phyloP scores from a whole-genome alignment of 2,329 filamentous ascomycete genomes.

The Lasiodiplodia theobromae region DNA sequence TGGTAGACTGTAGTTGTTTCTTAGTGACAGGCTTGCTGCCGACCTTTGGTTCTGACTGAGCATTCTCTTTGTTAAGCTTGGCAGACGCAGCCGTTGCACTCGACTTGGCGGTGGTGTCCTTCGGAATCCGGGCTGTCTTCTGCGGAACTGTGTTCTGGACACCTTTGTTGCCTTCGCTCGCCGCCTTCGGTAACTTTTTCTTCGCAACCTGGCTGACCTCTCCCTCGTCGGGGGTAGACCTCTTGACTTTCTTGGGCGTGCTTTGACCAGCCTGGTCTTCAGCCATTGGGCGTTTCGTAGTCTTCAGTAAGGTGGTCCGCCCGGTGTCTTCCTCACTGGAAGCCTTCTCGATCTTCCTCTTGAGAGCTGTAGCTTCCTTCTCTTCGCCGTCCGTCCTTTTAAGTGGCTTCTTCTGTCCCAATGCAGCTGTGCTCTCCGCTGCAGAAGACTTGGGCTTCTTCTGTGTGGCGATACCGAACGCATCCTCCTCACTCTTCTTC shows the following conservation, averaged over 20 bases:
- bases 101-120: slow-evolving; percentile 20
- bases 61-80: slow-evolving; percentile 37
- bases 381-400: slow-evolving; percentile 33
- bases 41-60: slow-evolving; percentile 21
- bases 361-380: slow-evolving; percentile 55
- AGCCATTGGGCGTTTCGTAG: slow-evolving; percentile 38
- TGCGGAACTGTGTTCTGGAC: slow-evolving; percentile 46
- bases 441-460: slow-evolving; percentile 45
- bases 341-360: slow-evolving; percentile 54
- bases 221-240: slow-evolving; percentile 1
- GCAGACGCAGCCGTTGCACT: background rate
- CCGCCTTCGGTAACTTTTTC: slow-evolving; percentile 49
- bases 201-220: background rate
- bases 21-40: slow-evolving; percentile 30
- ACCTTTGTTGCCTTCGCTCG: slow-evolving; percentile 55
- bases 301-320: slow-evolving; percentile 36
- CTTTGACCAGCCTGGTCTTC: slow-evolving; percentile 35
- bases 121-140: slow-evolving; percentile 46
- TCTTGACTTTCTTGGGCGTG: background rate
- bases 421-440: slow-evolving; percentile 31
- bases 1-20: background rate
- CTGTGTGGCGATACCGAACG: slow-evolving; percentile 46
- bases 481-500: slow-evolving; percentile 54
- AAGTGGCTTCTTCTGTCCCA: background rate
- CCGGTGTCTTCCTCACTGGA: slow-evolving; percentile 50